Base-by-base conservation (phyloP, 306 rosid species). In the Trifolium fragiferum region DNA sequence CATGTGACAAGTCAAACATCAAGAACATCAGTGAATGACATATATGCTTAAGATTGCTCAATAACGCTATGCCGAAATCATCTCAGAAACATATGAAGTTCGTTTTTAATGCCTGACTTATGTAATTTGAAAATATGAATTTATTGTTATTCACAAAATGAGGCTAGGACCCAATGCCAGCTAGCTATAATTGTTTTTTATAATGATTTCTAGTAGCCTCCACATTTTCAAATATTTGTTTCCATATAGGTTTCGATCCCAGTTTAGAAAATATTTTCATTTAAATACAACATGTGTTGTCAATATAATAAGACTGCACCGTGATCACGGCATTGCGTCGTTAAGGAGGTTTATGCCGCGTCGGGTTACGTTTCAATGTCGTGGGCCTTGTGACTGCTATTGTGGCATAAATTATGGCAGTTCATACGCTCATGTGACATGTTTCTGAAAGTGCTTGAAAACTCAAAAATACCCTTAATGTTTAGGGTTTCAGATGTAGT, bases 11-110 rank as follows among this genome's bases (percentile, higher is more conserved):
- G 68, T 49, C 50, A 53, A 14, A 49, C 61, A 16, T 32, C 13
- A 69, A 50, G 25, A 50, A 50, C 74, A 30, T 78, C 15, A 63
- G 54, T 15, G 73, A 55, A 82, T 68, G 79, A 38, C 44, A 73
- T 54, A 40, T 67, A 55, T 8, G 40, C 70, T 27, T 57, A 47
- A 46, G 64, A 70, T 60, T 49, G 32, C n/a, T 38, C 37, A 72
- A 66, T 51, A 50, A 70, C n/a, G 59, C 71, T 51, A 37, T 40
- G n/a, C 40, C 41, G 19, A 41, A 49, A 37, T 25, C 59, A 58
- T 60, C 49, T 21, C 59, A 51, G 20, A 63, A 77, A 49, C 38
- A 47, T 20, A 12, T 10, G 33, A 40, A 70, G 30, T 35, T n/a
- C 10, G 32, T 30, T 50, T 51, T 19, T 21, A 30, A 62, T 27